These are phyloP conservation scores for Begonia fuchsioides DNA, from an alignment of 306 rosid genomes.

Conservation along the genomic window DNA sequence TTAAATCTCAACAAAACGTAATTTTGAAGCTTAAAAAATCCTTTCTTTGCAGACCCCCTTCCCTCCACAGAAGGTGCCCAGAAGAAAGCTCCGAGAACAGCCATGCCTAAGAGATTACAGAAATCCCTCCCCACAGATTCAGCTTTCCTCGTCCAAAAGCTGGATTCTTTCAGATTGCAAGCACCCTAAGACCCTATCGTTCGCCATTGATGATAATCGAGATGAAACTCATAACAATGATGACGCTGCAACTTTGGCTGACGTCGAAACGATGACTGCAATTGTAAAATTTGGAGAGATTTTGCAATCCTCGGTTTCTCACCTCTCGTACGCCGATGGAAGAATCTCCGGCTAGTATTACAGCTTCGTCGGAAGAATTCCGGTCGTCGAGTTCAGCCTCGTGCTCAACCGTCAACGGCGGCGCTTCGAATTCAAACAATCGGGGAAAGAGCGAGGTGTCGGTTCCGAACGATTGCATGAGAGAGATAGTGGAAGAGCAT, in stretches of 20 bases:
- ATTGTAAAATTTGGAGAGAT: neutral
- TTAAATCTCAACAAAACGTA: too few species aligned
- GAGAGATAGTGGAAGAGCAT: slow-evolving; percentile 34
- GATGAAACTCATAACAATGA: neutral
- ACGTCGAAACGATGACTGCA: slow-evolving; percentile 27
- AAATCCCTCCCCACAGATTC: slow-evolving; percentile 21
- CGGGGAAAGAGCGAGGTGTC: neutral
- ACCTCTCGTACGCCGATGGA: slow-evolving; percentile 18
- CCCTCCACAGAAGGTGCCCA: neutral
- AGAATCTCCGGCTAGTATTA: slow-evolving; percentile 20
- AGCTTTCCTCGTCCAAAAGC: slow-evolving; percentile 30
- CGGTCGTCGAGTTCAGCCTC: slow-evolving; percentile 25
- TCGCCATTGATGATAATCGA: slow-evolving; percentile 19
- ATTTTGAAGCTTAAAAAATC: neutral
- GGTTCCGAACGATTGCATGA: slow-evolving; percentile 38
- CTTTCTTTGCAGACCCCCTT: slow-evolving; percentile 12
- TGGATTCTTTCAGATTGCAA: slow-evolving; percentile 43
- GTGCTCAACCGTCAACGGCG: slow-evolving; percentile 7
- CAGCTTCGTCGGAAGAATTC: slow-evolving; percentile 22
- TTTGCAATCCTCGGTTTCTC: slow-evolving; percentile 30
- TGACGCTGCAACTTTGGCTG: slow-evolving; percentile 46
- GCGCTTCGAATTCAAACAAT: too few species aligned
- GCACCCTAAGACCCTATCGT: slow-evolving; percentile 49
- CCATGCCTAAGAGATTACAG: slow-evolving; percentile 43
- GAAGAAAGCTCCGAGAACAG: neutral